phyloP scores from a whole-genome alignment of 129 eudicot genomes.

The Centaurea solstitialis region DNA sequence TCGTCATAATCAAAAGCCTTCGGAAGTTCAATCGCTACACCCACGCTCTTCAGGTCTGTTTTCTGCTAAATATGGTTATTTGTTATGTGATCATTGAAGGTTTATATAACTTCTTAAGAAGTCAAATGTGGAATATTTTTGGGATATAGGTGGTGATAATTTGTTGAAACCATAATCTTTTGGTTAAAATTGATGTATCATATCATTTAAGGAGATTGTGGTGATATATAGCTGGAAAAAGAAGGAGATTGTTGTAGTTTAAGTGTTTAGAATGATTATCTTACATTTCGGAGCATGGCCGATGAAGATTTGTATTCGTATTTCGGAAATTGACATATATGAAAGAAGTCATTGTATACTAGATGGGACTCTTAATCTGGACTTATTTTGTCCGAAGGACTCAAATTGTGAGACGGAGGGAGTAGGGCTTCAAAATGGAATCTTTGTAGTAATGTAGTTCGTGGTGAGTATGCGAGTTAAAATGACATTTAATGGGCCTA shows the following conservation, averaged over 20 bases:
- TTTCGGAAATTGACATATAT: background rate
- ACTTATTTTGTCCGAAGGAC: background rate
- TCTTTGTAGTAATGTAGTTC: background rate
- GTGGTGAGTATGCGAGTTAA: background rate
- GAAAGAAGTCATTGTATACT: background rate
- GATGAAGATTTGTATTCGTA: background rate
- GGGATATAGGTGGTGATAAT: background rate
- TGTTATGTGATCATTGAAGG: background rate
- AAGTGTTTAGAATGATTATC: background rate
- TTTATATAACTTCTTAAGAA: background rate
- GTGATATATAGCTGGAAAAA: background rate
- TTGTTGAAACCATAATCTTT: background rate
- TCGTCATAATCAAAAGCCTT: slow-evolving; percentile 35
- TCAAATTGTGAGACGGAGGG: background rate
- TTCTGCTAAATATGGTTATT: background rate
- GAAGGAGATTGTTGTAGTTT: background rate
- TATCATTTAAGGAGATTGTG: background rate
- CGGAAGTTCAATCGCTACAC: slow-evolving; percentile 40
- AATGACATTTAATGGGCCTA: background rate
- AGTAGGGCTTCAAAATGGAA: background rate
- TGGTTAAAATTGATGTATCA: background rate
- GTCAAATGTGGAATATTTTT: background rate
- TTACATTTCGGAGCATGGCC: background rate
- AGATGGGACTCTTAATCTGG: background rate
- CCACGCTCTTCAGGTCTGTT: slow-evolving; percentile 51